A percentile compares a stretch with the other conserved stretches of the same genome.
phyloP scores from a whole-genome alignment of 805 yeast species.

The Brettanomyces naardenensis region DNA sequence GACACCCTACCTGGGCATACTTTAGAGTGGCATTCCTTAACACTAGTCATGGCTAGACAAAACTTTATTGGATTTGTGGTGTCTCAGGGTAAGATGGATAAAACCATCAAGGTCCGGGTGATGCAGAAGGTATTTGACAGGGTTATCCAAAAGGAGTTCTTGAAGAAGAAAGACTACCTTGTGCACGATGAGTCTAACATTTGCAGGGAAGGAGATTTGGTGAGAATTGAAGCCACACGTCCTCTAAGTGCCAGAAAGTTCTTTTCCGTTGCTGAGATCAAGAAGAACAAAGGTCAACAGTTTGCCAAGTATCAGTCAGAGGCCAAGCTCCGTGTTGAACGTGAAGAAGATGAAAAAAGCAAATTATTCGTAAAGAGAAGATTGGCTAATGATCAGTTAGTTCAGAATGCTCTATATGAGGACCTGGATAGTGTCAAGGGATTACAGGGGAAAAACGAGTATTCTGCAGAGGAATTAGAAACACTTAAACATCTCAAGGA shows the following conservation, averaged over 20 bases:
- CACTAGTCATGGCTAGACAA: slow-evolving; percentile 89
- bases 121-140: slow-evolving; percentile 68
- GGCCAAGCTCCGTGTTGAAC: slow-evolving; percentile 57
- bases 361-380: slow-evolving; percentile 47
- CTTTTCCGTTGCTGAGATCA: slow-evolving; percentile 89
- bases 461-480: slow-evolving; percentile 25
- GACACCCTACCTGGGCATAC: no score
- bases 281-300: slow-evolving; percentile 84
- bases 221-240: slow-evolving; percentile 83
- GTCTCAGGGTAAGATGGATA: slow-evolving; percentile 93
- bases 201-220: slow-evolving; percentile 92
- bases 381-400: slow-evolving; percentile 17
- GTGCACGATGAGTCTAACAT: slow-evolving; percentile 92
- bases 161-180: slow-evolving; percentile 72
- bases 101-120: slow-evolving; percentile 90
- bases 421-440: slow-evolving; percentile 20
- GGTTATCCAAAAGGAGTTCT: slow-evolving; percentile 63
- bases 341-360: slow-evolving; percentile 58
- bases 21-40: no score
- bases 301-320: slow-evolving; percentile 71
- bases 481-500: slow-evolving; percentile 29
- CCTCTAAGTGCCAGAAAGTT: slow-evolving; percentile 76
- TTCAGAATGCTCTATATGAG: slow-evolving; percentile 20
- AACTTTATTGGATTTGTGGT: slow-evolving; percentile 88
- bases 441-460: slow-evolving; percentile 12